Evolutionary conservation across 495 filamentous ascomycete genomes (phyloP).

Genomic region (Apiosordaria backusii): DNA sequence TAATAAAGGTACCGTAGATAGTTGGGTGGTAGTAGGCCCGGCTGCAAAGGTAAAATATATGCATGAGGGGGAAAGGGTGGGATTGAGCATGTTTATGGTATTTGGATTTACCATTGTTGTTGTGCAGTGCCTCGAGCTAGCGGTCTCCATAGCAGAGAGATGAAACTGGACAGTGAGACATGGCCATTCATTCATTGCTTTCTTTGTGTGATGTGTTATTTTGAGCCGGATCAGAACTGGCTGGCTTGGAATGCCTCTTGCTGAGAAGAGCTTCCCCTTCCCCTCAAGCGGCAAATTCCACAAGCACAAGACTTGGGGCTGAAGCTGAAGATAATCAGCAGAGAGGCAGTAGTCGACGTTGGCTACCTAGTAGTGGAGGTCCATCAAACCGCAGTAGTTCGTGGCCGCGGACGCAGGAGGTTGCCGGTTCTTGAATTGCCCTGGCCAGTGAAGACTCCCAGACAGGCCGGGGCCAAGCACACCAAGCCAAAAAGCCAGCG

Average conservation of each 20-base stretch:
- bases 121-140: neutral
- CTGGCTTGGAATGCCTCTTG: neutral
- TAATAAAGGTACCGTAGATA: neutral
- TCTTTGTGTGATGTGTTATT: too few species aligned
- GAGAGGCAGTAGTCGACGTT: too few species aligned
- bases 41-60: neutral
- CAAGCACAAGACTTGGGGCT: neutral
- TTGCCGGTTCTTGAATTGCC: neutral
- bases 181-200: neutral
- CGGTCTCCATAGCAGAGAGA: neutral
- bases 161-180: neutral
- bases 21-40: neutral
- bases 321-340: neutral
- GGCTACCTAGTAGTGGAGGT: neutral
- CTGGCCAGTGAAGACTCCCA: neutral
- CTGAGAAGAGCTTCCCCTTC: neutral
- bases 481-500: constrained; percentile 4
- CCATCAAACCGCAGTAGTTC: neutral
- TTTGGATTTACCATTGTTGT: neutral
- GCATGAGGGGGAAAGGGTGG: neutral
- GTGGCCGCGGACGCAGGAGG: neutral
- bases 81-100: neutral
- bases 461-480: neutral
- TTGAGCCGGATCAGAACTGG: too few species aligned
- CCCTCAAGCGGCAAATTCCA: neutral